Evolutionary conservation across 805 yeast species (phyloP).

Genomic region (Candida ficus): DNA sequence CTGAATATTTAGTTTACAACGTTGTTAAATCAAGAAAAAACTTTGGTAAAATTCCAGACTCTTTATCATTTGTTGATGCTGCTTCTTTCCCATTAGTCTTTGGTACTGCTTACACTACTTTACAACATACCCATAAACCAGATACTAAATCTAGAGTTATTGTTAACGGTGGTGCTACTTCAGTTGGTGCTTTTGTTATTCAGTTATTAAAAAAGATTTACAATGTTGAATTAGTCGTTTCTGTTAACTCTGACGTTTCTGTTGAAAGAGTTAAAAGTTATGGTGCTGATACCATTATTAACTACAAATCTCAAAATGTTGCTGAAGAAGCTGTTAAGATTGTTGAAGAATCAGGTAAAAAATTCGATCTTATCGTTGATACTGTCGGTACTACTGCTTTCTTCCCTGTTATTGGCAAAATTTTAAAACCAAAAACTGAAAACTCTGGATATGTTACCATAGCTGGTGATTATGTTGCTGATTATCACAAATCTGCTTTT

Average conservation of each 20-base stretch:
- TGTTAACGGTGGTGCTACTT: slow-evolving; percentile 70
- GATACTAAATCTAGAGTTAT: slow-evolving; percentile 44
- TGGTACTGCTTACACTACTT: slow-evolving; percentile 52
- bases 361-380: slow-evolving; percentile 62
- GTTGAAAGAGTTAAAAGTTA: slow-evolving; percentile 34
- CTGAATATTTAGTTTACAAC: slow-evolving; percentile 34
- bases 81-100: slow-evolving; percentile 62
- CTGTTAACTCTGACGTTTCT: slow-evolving; percentile 49
- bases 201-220: slow-evolving; percentile 50
- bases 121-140: slow-evolving; percentile 29
- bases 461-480: slow-evolving; percentile 46
- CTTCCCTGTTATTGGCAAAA: slow-evolving; percentile 34
- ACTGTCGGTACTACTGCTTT: slow-evolving; percentile 56
- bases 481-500: slow-evolving; percentile 16
- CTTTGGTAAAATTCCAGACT: slow-evolving; percentile 36
- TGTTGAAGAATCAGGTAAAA: slow-evolving; percentile 28
- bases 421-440: slow-evolving; percentile 41
- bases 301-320: slow-evolving; percentile 45
- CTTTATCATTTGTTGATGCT: slow-evolving; percentile 41
- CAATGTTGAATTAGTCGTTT: slow-evolving; percentile 47
- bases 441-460: slow-evolving; percentile 49
- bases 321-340: slow-evolving; percentile 31
- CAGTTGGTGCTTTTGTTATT: slow-evolving; percentile 54
- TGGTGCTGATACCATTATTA: slow-evolving; percentile 58
- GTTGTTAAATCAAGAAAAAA: slow-evolving; percentile 15